Percentiles rank a stretch among this genome's conserved stretches.
phyloP scores from a whole-genome alignment of 805 yeast genomes.

The Hyphopichia homilentoma region DNA sequence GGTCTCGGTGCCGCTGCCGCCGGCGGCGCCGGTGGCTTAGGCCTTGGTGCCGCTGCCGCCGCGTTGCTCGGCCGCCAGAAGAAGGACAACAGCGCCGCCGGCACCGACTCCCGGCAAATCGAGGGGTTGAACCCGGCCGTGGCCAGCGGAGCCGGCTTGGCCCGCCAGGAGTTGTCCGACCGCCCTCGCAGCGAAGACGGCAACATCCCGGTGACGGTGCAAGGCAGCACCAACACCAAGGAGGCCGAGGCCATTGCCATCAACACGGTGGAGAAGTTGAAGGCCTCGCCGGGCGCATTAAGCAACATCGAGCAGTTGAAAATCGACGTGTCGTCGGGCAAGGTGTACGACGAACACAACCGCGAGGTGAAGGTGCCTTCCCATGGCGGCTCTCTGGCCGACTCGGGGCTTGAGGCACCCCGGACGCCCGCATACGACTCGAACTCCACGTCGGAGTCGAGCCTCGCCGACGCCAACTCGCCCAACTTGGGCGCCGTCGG shows the following conservation, averaged over 20 bases:
- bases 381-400: no score
- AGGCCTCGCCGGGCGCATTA: constrained; percentile 18
- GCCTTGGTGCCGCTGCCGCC: background rate
- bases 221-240: constrained; percentile 20
- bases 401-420: background rate
- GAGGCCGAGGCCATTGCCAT: constrained; percentile 26
- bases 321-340: constrained; percentile 28
- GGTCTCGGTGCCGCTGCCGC: constrained; percentile 3
- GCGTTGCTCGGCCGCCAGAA: no score
- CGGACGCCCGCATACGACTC: background rate
- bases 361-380: constrained; percentile 1
- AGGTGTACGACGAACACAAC: constrained; percentile 25
- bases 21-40: background rate
- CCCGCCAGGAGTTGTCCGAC: background rate
- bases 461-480: background rate
- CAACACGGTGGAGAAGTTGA: constrained; percentile 20
- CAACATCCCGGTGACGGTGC: constrained; percentile 28
- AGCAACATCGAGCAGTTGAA: constrained; percentile 18
- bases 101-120: background rate
- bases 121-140: background rate
- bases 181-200: constrained; percentile 4
- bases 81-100: constrained; percentile 1
- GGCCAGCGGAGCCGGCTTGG: constrained; percentile 1
- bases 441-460: background rate
- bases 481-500: background rate